phyloP scores from a whole-genome alignment of 2,329 filamentous ascomycete genomes.

The Harringtonia aguacate region DNA sequence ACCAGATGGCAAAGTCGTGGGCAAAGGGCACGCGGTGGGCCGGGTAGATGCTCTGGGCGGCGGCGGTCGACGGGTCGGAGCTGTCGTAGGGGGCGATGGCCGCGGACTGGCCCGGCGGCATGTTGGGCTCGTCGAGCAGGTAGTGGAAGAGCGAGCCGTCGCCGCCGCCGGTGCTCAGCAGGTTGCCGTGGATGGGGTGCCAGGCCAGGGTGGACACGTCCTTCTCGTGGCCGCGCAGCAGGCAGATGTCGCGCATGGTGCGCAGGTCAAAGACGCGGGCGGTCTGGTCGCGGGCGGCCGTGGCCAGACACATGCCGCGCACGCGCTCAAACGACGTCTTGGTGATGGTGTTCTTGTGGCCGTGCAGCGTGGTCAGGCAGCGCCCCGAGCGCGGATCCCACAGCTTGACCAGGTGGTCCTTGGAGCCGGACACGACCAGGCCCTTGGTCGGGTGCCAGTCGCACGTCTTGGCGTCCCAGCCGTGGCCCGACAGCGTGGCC shows the following conservation, averaged over 20 bases:
- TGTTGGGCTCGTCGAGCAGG: slow-evolving; percentile 88
- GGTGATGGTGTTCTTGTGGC: slow-evolving; percentile 94
- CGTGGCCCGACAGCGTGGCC: slow-evolving; percentile 78
- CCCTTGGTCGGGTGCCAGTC: slow-evolving; percentile 98
- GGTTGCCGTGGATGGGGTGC: slow-evolving; percentile 84
- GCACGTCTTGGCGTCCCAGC: slow-evolving; percentile 94
- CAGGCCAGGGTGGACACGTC: slow-evolving; percentile 87
- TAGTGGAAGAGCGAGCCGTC: slow-evolving; percentile 90
- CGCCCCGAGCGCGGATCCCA: slow-evolving; percentile 93
- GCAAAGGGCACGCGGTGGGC: slow-evolving; percentile 80
- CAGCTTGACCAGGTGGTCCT: slow-evolving; percentile 93
- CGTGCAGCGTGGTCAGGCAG: slow-evolving; percentile 86
- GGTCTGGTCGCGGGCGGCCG: slow-evolving; percentile 85
- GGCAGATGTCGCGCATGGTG: slow-evolving; percentile 96
- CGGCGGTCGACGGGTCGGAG: slow-evolving; percentile 65
- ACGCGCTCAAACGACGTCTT: slow-evolving; percentile 84
- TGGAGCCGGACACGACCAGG: slow-evolving; percentile 87
- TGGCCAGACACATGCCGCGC: slow-evolving; percentile 76
- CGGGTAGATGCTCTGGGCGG: slow-evolving; percentile 84
- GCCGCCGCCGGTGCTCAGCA: slow-evolving; percentile 82
- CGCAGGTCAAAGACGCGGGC: slow-evolving; percentile 89
- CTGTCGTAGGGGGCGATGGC: slow-evolving; percentile 77
- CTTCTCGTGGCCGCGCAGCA: slow-evolving; percentile 91
- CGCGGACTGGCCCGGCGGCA: slow-evolving; percentile 47
- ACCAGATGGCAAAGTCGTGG: slow-evolving; percentile 95